phyloP scores from a whole-genome alignment of 2,329 filamentous ascomycete species.

The Xylaria hypoxylon region DNA sequence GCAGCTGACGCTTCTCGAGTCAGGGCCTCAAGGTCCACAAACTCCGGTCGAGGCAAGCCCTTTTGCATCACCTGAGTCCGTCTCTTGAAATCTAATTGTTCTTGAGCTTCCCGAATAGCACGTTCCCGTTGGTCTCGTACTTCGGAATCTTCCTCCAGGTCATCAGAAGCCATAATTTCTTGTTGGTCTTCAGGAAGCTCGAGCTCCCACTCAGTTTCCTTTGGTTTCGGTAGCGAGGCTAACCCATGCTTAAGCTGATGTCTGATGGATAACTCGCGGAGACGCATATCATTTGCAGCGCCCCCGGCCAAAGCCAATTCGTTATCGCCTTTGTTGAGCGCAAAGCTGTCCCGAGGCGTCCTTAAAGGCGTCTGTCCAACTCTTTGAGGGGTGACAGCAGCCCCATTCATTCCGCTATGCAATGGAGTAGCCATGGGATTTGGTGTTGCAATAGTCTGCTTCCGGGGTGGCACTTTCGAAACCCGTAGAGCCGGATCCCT shows the following conservation, averaged over 20 bases:
- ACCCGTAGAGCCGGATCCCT: conserved; percentile 84
- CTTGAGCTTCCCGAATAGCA: conserved; percentile 75
- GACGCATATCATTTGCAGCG: conserved; percentile 80
- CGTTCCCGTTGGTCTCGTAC: conserved; percentile 83
- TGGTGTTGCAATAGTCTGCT: conserved; percentile 86
- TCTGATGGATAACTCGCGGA: conserved; percentile 76
- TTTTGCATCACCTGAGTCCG: conserved; percentile 93
- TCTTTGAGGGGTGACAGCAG: conserved; percentile 75
- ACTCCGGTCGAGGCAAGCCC: conserved; percentile 79
- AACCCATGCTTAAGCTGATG: conserved; percentile 78
- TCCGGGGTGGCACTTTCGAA: conserved; percentile 84
- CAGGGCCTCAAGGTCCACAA: conserved; percentile 77
- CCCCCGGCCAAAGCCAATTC: conserved; percentile 75
- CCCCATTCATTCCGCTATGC: conserved; percentile 70
- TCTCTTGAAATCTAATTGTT: conserved; percentile 82
- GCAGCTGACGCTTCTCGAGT: conserved; percentile 71
- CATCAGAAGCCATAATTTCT: conserved; percentile 64
- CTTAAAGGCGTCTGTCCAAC: conserved; percentile 85
- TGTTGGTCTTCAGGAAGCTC: conserved; percentile 86
- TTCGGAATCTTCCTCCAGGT: conserved; percentile 71
- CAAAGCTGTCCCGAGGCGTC: conserved; percentile 88
- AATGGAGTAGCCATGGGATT: conserved; percentile 95
- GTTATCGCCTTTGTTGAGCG: conserved; percentile 79
- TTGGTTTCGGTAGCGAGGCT: conserved; percentile 89
- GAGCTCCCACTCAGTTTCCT: conserved; percentile 93